Evolutionary conservation across 768 basidiomycete genomes (phyloP).

Genomic region (Rhodotorula kratochvilovae): DNA sequence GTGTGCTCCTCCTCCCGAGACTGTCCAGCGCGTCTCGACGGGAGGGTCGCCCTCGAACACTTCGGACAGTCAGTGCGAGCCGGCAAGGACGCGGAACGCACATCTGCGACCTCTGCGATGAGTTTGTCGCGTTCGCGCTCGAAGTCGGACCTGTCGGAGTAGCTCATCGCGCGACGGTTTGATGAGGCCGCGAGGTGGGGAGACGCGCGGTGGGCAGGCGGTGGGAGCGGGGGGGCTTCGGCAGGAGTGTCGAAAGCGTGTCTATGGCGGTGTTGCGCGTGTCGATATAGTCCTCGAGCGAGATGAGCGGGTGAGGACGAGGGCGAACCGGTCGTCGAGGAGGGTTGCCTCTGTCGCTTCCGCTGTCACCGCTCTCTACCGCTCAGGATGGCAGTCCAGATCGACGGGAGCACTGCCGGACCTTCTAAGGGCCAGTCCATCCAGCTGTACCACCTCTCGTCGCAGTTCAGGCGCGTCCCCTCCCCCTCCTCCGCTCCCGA

Average conservation of each 20-base stretch:
- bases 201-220: neutral
- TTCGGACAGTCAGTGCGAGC: too few relatives aligned
- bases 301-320: neutral
- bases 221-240: neutral
- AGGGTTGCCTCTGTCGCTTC: neutral
- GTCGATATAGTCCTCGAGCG: neutral
- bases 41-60: too few relatives aligned
- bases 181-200: neutral
- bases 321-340: neutral
- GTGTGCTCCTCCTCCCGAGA: neutral
- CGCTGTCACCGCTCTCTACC: neutral
- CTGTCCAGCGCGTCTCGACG: neutral
- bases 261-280: neutral
- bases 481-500: neutral
- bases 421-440: neutral
- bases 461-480: slow-evolving; percentile 26
- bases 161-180: slow-evolving; percentile 3
- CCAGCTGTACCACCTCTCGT: slow-evolving; percentile 31
- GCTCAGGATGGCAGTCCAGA: neutral
- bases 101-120: slow-evolving; percentile 37
- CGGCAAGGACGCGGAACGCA: neutral
- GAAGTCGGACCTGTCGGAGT: slow-evolving; percentile 15
- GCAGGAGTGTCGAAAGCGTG: neutral
- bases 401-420: neutral
- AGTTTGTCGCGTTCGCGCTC: slow-evolving; percentile 31